Base-by-base conservation (phyloP, 441 rosid genomes). In the Arabidopsis lyrata region DNA sequence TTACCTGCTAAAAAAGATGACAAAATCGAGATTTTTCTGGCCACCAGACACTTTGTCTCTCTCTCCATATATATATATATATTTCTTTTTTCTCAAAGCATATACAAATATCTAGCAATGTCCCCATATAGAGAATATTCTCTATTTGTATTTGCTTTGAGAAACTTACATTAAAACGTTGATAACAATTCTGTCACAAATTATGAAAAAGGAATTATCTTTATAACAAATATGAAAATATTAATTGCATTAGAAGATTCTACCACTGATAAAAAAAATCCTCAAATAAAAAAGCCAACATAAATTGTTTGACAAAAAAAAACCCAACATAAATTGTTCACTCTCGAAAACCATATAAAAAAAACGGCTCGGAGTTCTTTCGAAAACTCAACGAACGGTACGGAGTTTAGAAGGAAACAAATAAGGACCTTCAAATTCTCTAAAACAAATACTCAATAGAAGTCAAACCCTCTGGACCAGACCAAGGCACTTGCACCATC, bases 401-500 rank as follows among this genome's bases (percentile, higher is more conserved):
- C 36, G 38, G 48, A 76, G 71, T 63, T 70, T 39, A 56, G 39
- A 47, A 70, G 58, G 36, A 14, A 14, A 61, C 35, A 48, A 63
- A 41, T 10, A 68, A 59, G 45, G 32, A 61, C 34, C 68, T 60
- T 62, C 42, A 31, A 14, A 3, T 39, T 57, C 57, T 63, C 76
- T 85, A 86, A 71, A 91, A 89, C 48, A 80, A 44, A 74, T 83
- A 88, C 44, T 89, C 84, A 16, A 89, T 62, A 15, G 59, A 47
- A 20, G 86, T 80, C 32, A 78, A 45, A 44, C 87, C 85, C 55
- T 85, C 82, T 38, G 85, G 66, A 53, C 42, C 69, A 15, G 87
- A 77, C 95, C 96, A 91, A 36, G 95, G 82, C 13, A 91, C 89
- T 77, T 87, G 83, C 63, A 84, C 76, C 41, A 65, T 41, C 18